Conservation (phyloP, 768 basidiomycete species). For the Amylocystis lapponica region DNA sequence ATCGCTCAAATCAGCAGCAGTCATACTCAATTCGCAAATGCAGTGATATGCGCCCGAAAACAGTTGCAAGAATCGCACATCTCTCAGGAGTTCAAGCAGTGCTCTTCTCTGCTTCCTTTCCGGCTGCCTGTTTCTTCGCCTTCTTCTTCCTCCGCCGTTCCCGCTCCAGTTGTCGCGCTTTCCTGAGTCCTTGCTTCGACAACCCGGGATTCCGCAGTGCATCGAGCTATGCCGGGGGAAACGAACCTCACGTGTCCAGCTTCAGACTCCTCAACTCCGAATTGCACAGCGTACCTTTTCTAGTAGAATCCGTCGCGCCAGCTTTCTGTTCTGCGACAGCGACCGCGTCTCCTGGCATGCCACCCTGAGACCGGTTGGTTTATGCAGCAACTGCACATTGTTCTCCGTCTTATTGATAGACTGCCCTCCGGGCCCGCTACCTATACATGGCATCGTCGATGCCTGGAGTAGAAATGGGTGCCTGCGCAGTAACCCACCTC, state of each 20-base stretch:
- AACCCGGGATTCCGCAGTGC: conserved; percentile 67
- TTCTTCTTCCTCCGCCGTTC: conserved; percentile 75
- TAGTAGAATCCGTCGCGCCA: conserved; percentile 66
- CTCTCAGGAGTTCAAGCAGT: too few species aligned
- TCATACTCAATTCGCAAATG: too few species aligned
- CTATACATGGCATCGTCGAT: conserved; percentile 34
- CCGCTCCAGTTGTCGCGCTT: conserved; percentile 70
- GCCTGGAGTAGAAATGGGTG: background rate
- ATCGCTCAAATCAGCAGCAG: too few species aligned
- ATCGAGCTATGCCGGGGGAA: conserved; percentile 49
- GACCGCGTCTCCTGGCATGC: conserved; percentile 88
- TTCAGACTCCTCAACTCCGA: background rate
- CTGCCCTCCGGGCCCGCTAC: conserved; percentile 93
- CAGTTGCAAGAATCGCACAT: too few species aligned
- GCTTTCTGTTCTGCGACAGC: conserved; percentile 66
- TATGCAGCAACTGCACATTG: conserved; percentile 86
- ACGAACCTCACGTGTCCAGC: background rate
- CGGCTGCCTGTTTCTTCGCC: conserved; percentile 57
- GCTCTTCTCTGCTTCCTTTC: too few species aligned
- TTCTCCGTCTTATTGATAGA: conserved; percentile 94
- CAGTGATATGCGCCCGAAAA: too few species aligned
- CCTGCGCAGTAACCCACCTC: conserved; percentile 42
- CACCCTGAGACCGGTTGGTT: conserved; percentile 83
- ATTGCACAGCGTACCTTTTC: conserved; percentile 53
- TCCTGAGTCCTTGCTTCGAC: conserved; percentile 61